Base-by-base conservation (phyloP, 192 early-diverging fungal species). In the Chytriomyces hyalinus region DNA sequence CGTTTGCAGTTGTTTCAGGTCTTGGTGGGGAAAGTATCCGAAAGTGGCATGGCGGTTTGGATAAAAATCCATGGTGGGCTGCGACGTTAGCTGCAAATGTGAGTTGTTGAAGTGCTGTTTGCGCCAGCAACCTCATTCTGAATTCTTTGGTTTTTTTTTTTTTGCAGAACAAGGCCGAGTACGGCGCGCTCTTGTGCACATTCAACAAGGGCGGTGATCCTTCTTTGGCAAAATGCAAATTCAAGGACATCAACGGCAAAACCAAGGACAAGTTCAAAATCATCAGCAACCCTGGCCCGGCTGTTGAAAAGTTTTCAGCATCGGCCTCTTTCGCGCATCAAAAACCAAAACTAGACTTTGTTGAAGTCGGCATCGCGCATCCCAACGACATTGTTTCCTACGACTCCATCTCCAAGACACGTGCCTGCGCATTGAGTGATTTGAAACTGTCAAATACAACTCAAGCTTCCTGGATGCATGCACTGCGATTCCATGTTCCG, bases 1-100 rank as follows among this genome's bases (percentile, higher is more conserved):
- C 78, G 20, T 84, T 84, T 67, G 84, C 74, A 0, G 67, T 72
- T 46, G 80, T 84, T 15, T 69, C 75, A n/a, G 84, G 84, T n/a
- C 75, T 84, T 9, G 84, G 84, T 57, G 84, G 84, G 28, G 79
- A 84, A 22, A 61, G 49, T 49, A 77, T 82, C 17, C 70, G 84
- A 5, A 49, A 20, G 22, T 82, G 83, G 83, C 24, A 82, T 7
- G 48, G 75, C 15, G 70, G 53, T 5, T 22, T 26, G 11, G n/a
- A 79, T 5, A 22, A 50, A 22, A 84, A 82, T 46, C 67, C 76
- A 17, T 84, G 83, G 80, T 84, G 83, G 83, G 80, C 83, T 24
- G 70, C 80, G 15, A 76, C 73, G 5, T 80, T 67, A 26, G 80
- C 80, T 46, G 6, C 61, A 63, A 80, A 82, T 61, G 75, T 76